Base-by-base conservation (phyloP, 305 asterid genomes). In the Withania somnifera region DNA sequence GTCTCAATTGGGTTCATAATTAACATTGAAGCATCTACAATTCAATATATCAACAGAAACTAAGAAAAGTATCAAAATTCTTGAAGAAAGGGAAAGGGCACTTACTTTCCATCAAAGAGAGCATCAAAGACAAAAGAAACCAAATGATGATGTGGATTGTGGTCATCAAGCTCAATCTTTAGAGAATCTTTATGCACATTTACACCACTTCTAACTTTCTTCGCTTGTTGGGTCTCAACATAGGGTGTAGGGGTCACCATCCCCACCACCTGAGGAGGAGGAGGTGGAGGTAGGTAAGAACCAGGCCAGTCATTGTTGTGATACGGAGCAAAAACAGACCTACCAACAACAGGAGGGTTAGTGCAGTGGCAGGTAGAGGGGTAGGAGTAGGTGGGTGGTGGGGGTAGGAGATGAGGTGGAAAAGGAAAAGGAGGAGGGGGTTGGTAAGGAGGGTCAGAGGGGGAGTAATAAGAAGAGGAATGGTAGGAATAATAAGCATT, bases 121-220 rank as follows among this genome's bases (percentile, higher is more conserved):
- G 97, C 97, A 87, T 92, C 97, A 81, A 92, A 91, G 30, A 91
- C 88, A 78, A 92, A 92, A 60, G 95, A 87, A 79, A 92, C 87
- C 93, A 92, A 84, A 82, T 76, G 82, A 38, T 84, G 89, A 86
- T 90, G 91, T 56, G 90, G 91, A 80, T 87, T 86, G 45, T 83
- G 75, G 45, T 89, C 93, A 85, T 92, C 97, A 19, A 58, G 28
- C 85, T 91, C 95, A 78, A 92, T 87, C 88, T 86, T 89, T 87
- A 91, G 53, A 7, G 95, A 86, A 83, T 88, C 95, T 77, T 91
- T 92, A 81, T 92, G 97, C 86, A 92, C 92, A 87, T 92, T 92
- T 34, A 91, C 93, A 77, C 91, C 92, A 78, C 94, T 92, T 15
- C 84, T 92, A 28, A 92, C 95, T 80, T 91, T 91, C 82, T 85